phyloP scores from a whole-genome alignment of 2,329 filamentous ascomycete species.

The Coleophoma crateriformis region DNA sequence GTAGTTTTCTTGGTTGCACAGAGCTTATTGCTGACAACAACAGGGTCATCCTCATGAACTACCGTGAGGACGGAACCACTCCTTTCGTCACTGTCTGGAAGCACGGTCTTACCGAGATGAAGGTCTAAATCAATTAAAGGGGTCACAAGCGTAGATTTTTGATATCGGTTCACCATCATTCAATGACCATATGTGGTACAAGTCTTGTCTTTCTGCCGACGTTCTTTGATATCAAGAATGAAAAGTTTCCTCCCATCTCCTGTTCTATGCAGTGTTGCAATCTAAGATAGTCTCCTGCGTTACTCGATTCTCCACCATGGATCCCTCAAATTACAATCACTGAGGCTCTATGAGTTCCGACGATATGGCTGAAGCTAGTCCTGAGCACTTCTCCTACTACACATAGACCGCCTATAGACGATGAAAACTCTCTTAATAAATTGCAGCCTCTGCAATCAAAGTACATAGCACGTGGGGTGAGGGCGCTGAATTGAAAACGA shows the following conservation, averaged over 20 bases:
- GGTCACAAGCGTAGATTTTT: not conserved
- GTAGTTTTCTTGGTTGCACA: constrained; percentile 29
- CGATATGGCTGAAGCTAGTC: too few relatives aligned
- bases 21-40: constrained; percentile 7
- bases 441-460: too few relatives aligned
- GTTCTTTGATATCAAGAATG: not conserved
- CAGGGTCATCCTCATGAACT: constrained; percentile 90
- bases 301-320: too few relatives aligned
- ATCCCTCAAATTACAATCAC: too few relatives aligned
- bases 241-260: not conserved
- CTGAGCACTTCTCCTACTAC: too few relatives aligned
- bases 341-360: too few relatives aligned
- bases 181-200: not conserved
- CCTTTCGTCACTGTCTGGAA: constrained; percentile 93
- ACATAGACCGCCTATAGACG: too few relatives aligned
- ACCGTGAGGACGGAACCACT: constrained; percentile 91
- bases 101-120: constrained; percentile 81
- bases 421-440: too few relatives aligned
- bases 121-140: constrained; percentile 64
- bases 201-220: not conserved
- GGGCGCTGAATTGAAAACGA: too few relatives aligned
- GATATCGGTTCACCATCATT: constrained; percentile 1
- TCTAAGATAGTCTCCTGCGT: too few relatives aligned
- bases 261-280: not conserved
- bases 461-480: too few relatives aligned